Evolutionary conservation across 805 yeast species (phyloP).

Genomic region (Diddensiella caesifluorescens): DNA sequence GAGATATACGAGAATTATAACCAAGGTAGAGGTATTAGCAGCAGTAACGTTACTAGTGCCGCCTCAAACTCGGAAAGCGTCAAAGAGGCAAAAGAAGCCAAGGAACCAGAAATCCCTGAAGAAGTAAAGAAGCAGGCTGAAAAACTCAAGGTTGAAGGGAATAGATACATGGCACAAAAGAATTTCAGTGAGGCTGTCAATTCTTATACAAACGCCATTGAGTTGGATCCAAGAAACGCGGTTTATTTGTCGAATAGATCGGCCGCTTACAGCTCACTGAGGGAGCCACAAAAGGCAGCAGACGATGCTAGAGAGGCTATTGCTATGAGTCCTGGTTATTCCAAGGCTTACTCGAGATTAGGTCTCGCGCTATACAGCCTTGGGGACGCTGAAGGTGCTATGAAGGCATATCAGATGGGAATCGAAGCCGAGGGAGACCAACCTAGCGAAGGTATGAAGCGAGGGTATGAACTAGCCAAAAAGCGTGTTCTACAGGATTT

Average conservation of each 20-base stretch:
- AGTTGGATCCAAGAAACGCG: slow-evolving; percentile 62
- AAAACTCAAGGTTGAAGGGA: slow-evolving; percentile 77
- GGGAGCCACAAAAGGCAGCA: slow-evolving; percentile 70
- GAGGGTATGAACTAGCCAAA: slow-evolving; percentile 92
- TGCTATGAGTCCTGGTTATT: slow-evolving; percentile 67
- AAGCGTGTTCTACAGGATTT: slow-evolving; percentile 73
- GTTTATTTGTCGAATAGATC: slow-evolving; percentile 92
- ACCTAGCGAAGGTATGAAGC: slow-evolving; percentile 84
- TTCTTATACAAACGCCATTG: slow-evolving; percentile 77
- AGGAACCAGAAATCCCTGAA: slow-evolving; percentile 25
- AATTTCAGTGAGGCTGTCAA: slow-evolving; percentile 67
- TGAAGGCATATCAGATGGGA: slow-evolving; percentile 87
- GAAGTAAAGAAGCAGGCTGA: slow-evolving; percentile 74
- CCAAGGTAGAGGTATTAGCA: background rate
- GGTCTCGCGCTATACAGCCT: slow-evolving; percentile 93
- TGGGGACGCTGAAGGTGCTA: slow-evolving; percentile 84
- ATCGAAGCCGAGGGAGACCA: slow-evolving; percentile 79
- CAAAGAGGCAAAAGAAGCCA: background rate
- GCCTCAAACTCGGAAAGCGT: background rate
- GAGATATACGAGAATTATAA: slow-evolving; percentile 34
- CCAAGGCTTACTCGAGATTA: slow-evolving; percentile 91
- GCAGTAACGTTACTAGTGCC: slow-evolving; percentile 3
- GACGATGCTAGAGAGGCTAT: slow-evolving; percentile 81
- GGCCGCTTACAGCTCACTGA: slow-evolving; percentile 83
- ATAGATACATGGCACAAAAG: slow-evolving; percentile 76